These are phyloP conservation scores for Saccharomycopsis fodiens DNA, from an alignment of 805 yeast genomes.

Conservation along the genomic window DNA sequence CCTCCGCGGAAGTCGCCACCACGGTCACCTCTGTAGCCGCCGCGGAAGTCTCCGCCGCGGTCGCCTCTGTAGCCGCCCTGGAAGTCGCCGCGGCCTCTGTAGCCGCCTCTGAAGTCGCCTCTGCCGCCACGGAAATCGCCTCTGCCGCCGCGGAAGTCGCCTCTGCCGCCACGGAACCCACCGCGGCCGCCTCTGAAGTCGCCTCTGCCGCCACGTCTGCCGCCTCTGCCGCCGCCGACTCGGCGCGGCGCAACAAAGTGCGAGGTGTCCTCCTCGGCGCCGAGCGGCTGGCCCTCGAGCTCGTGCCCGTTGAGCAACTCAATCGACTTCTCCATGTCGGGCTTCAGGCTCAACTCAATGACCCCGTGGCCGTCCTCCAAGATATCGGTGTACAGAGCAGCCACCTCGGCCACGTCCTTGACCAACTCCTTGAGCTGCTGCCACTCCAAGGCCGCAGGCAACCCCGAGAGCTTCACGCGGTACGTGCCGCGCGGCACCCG, in stretches of 20 bases:
- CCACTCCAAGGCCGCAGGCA: conserved; percentile 78
- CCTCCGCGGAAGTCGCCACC: conserved; percentile 12
- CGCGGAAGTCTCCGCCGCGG: conserved; percentile 43
- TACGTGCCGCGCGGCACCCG: conserved; percentile 53
- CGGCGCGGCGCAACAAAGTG: conserved; percentile 27
- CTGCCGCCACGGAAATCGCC: conserved; percentile 7
- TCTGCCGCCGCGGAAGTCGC: conserved; percentile 31
- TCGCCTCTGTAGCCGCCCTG: conserved; percentile 32
- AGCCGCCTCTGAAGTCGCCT: conserved; percentile 10
- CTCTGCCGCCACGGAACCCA: conserved; percentile 40
- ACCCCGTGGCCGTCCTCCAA: conserved; percentile 23
- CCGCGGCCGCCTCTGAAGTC: conserved; percentile 28
- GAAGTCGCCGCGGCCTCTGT: conserved; percentile 25
- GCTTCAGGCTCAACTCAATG: conserved; percentile 56
- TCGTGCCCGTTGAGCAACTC: conserved; percentile 64
- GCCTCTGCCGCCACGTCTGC: conserved; percentile 31
- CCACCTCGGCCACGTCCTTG: conserved; percentile 45
- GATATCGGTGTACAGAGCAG: conserved; percentile 14
- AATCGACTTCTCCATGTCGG: conserved; percentile 68
- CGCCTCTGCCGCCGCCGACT: conserved; percentile 27
- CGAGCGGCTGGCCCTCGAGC: conserved; percentile 48
- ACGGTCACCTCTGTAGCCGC: conserved; percentile 13
- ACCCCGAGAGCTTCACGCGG: conserved; percentile 60
- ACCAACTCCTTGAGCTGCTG: conserved; percentile 88
- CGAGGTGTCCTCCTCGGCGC: conserved; percentile 28